Base-by-base conservation (phyloP, 73 alveolate species). In the Durusdinium trenchii region DNA sequence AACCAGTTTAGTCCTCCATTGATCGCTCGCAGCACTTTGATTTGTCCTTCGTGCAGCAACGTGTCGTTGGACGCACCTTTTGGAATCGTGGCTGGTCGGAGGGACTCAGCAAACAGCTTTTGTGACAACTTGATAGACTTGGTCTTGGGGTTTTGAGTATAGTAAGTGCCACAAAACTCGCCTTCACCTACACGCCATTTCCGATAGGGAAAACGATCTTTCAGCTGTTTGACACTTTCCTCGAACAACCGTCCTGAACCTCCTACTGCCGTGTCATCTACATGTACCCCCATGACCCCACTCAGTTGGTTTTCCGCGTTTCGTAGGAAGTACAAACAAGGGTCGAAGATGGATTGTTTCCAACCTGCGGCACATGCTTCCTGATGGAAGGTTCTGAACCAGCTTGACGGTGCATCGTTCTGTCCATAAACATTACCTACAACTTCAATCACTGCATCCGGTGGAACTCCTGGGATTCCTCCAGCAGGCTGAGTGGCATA, bases 251-350 rank as follows among this genome's bases (percentile, higher is more conserved):
- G 46, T 6, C 93, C 93, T 9, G 35, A 36, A 10, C 73, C 93
- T 6, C 93, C 93, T 3, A 71, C 48, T 47, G 48, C 48, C 47
- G 93, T 82, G 35, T 82, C 93, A 35, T 82, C 93, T 30, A 50
- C 93, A 57, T 82, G 93, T 47, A 71, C 93, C 48, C 93, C 93
- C 38, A 82, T 10, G 16, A 57, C 93, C 4, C 93, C 93, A 28
- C 46, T 7, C 3, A 82, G n/a, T 3, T n/a, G 4, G 7, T 38
- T 48, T 0, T 52, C 23, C 32, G 20, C 69, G 4, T 6, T 4
- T 30, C 93, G 93, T 5, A 82, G 38, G 48, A 47, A 48, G 50
- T 82, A 82, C 47, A 82, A 36, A 48, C 93, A 82, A 30, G 35
- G 23, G 71, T 82, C 93, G 47, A 82, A 82, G 20, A 40, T 36